Base-by-base conservation (phyloP, 208 protist species). In the Acanthamoeba lenticulata region DNA sequence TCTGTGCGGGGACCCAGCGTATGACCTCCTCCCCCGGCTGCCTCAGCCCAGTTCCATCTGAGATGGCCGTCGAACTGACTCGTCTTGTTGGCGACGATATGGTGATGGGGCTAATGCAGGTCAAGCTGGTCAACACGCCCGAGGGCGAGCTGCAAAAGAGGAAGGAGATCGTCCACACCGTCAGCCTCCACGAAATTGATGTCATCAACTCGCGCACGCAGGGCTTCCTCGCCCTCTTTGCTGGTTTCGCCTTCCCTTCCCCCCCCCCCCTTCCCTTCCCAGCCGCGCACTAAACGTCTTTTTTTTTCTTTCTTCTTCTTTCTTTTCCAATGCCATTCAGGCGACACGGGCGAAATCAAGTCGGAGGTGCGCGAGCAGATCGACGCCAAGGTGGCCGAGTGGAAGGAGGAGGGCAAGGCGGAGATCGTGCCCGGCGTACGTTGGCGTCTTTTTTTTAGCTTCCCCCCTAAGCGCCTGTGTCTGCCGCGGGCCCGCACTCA, bases 261-360 rank as follows among this genome's bases (percentile, higher is more conserved):
- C 67, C 29, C 67, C 13, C 36, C 15, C 67, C 29, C 67, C 67
- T 77, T 15, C 67, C 67, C 9, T 21, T 44, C 9, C n/a, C 99
- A 99, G 97, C 99, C 98, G 47, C 97, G 99, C 65, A 98, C 98
- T 86, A 99, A 99, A 94, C 99, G 99, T n/a, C 99, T 99, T 95
- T 97, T 99, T 44, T 99, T 99, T 11, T 97, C 99, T 52, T 99
- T 99, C 94, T 17, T 45, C 13, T 52, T 13, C 11, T 81, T 60
- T 24, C 77, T 60, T 11, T n/a, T 55, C 36, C 42, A 27, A 6
- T 21, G n/a, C 34, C 6, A 17, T 15, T 11, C 62, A 95, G 95
- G 99, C 60, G 99, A 99, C 95, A 99, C 99, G 9, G 99, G 99
- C 86, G 99, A 99, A 96, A 99, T 99, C 96, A 99, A 99, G 96